Percentiles rank a stretch among this genome's conserved stretches.
Conservation (phyloP, 2,329 filamentous ascomycete genomes). For the Chlorencoelia australis region DNA sequence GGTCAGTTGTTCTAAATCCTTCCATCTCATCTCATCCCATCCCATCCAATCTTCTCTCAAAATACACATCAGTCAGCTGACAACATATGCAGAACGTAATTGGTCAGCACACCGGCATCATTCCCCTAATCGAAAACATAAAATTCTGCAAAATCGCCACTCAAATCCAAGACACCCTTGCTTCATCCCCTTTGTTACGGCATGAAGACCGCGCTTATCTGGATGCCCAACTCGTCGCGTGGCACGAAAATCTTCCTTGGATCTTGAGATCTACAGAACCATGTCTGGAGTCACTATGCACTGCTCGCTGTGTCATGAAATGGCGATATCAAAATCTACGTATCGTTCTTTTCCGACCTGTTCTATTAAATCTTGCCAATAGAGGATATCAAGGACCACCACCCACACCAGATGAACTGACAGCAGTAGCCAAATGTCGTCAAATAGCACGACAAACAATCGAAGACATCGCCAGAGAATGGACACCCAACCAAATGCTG, state of each 20-base stretch:
- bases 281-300: slow-evolving; percentile 60
- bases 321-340: slow-evolving; percentile 74
- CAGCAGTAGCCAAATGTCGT: slow-evolving; percentile 58
- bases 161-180: slow-evolving; percentile 65
- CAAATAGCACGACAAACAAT: slow-evolving; percentile 61
- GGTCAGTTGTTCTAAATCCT: slow-evolving; percentile 21
- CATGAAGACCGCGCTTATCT: slow-evolving; percentile 55
- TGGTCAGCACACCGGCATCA: slow-evolving; percentile 52
- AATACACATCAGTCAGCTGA: background rate
- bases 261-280: slow-evolving; percentile 53
- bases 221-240: slow-evolving; percentile 58
- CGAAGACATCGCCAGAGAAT: slow-evolving; percentile 60
- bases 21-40: no score
- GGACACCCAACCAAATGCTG: slow-evolving; percentile 62
- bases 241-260: slow-evolving; percentile 63
- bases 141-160: slow-evolving; percentile 73
- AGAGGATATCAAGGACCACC: slow-evolving; percentile 14
- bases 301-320: slow-evolving; percentile 65
- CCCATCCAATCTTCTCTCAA: no score
- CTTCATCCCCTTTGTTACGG: slow-evolving; percentile 57
- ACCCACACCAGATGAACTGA: slow-evolving; percentile 49
- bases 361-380: slow-evolving; percentile 53
- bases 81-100: slow-evolving; percentile 31
- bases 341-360: slow-evolving; percentile 65
- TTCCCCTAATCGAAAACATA: slow-evolving; percentile 66